Percentiles rank a stretch among this genome's conserved stretches.
Conservation (phyloP, 1,284 basidiomycete species). For the Malassezia obtusa region DNA sequence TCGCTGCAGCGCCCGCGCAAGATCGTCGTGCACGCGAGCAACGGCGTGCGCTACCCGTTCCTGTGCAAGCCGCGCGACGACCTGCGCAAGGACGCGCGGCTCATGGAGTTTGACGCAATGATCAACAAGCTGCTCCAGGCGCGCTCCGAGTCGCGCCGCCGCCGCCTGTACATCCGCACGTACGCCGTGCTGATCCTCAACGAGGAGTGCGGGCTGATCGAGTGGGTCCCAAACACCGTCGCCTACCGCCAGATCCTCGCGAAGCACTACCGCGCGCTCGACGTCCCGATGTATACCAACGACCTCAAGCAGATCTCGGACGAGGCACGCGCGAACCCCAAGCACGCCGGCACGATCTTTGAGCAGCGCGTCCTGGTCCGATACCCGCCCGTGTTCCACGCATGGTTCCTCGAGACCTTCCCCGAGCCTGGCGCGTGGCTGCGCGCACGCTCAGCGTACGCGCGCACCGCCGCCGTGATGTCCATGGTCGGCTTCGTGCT, state of each 20-base stretch:
- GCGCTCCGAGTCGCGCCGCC: conserved; percentile 69
- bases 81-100: conserved; percentile 85
- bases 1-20: conserved; percentile 89
- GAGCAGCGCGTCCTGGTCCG: conserved; percentile 54
- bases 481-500: conserved; percentile 97
- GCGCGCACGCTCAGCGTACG: conserved; percentile 72
- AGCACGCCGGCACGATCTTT: conserved; percentile 58
- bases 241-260: conserved; percentile 71
- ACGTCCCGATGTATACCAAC: conserved; percentile 41
- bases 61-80: conserved; percentile 97
- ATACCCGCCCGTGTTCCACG: conserved; percentile 76
- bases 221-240: conserved; percentile 94
- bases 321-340: conserved; percentile 54
- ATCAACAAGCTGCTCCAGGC: conserved; percentile 94
- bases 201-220: conserved; percentile 92
- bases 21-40: conserved; percentile 70
- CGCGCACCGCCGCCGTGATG: conserved; percentile 88
- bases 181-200: conserved; percentile 94
- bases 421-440: conserved; percentile 95
- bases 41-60: conserved; percentile 80
- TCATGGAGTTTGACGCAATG: conserved; percentile 98
- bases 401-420: conserved; percentile 95
- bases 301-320: conserved; percentile 58
- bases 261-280: conserved; percentile 58
- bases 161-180: conserved; percentile 52